Base-by-base conservation (phyloP, 2,329 filamentous ascomycete genomes). In the Berkeleyomyces rouxiae region DNA sequence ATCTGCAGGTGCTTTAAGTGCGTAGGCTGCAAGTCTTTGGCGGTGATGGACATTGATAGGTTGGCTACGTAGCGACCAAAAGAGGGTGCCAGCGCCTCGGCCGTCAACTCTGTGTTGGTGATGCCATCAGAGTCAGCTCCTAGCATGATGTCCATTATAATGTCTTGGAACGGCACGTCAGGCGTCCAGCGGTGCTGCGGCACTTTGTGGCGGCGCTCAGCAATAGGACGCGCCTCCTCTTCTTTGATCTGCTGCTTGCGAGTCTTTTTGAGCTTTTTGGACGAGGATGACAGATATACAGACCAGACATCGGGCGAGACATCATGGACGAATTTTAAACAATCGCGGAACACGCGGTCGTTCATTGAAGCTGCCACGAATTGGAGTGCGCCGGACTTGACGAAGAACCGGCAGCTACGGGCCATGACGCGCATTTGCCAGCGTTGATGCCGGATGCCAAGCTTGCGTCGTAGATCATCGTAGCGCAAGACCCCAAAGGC, bases 401-500 rank as follows among this genome's bases (percentile, higher is more conserved):
- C 80, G 65, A 84, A 76, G 67, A 81, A 81, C 13, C 82, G 77
- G 57, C 79, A 81, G 11, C 79, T 78, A 67, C 81, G 82, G 6
- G 82, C 79, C 47, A 82, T 71, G 5, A 79, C 78, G 67, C 80
- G 81, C 80, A 83, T 83, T 68, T 83, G 79, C 74, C 79, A 82
- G 23, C 74, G 74, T 67, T 77, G 75, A n/a, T 77, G 76, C 2
- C 77, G 68, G 13, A 83, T 76, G 3, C 80, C 81, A 37, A 85
- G 73, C 68, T 85, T 85, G 31, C 72, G 70, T 65, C 82, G 79
- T 62, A 84, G 71, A 66, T 85, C 82, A 37, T 77, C 76, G 64
- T 83, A 78, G 31, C 82, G 77, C 62, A 85, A 78, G 6, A 83
- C 78, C 0, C 74, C 76, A 75, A 81, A 83, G 59, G 81, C 79